These are phyloP conservation scores for Chlorencoelia australis DNA, from an alignment of 2,329 filamentous ascomycete genomes.

Conservation along the genomic window DNA sequence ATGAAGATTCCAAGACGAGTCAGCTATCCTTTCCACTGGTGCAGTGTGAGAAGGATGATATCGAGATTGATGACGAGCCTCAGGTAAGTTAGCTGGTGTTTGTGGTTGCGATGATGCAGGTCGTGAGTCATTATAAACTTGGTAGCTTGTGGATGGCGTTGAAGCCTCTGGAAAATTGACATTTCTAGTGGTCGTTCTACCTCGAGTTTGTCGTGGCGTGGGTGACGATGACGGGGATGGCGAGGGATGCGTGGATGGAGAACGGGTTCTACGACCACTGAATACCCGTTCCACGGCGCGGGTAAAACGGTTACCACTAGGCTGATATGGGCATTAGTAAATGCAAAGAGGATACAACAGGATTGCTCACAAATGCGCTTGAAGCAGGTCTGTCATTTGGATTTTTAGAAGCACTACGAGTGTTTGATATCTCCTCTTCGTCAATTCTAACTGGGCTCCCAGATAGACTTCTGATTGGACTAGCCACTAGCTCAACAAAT, in stretches of 20 bases:
- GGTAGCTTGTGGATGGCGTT: slow-evolving; percentile 24
- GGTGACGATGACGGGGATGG: slow-evolving; percentile 13
- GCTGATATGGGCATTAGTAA: slow-evolving; percentile 5
- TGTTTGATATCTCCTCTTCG: no score
- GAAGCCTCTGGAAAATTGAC: slow-evolving; percentile 3
- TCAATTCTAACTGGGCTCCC: slow-evolving; percentile 2
- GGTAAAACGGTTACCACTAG: slow-evolving; percentile 5
- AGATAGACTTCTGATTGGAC: slow-evolving; percentile 8
- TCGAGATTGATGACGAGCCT: slow-evolving; percentile 37
- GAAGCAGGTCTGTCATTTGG: background rate
- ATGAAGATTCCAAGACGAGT: no score
- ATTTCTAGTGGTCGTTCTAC: slow-evolving; percentile 2
- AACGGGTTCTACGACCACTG: slow-evolving; percentile 11
- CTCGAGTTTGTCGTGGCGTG: slow-evolving; percentile 7
- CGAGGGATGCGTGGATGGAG: slow-evolving; percentile 4
- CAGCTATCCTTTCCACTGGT: no score
- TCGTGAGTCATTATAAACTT: slow-evolving; percentile 38
- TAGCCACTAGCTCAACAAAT: slow-evolving; percentile 2
- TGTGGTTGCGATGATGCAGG: slow-evolving; percentile 38
- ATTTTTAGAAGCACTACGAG: background rate
- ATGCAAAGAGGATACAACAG: background rate
- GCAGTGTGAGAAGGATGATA: slow-evolving; percentile 36
- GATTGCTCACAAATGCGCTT: slow-evolving; percentile 2
- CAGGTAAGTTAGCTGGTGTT: slow-evolving; percentile 40
- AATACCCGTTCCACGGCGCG: slow-evolving; percentile 9